phyloP scores from a whole-genome alignment of 2,329 filamentous ascomycete genomes.

The Calonectria montana region DNA sequence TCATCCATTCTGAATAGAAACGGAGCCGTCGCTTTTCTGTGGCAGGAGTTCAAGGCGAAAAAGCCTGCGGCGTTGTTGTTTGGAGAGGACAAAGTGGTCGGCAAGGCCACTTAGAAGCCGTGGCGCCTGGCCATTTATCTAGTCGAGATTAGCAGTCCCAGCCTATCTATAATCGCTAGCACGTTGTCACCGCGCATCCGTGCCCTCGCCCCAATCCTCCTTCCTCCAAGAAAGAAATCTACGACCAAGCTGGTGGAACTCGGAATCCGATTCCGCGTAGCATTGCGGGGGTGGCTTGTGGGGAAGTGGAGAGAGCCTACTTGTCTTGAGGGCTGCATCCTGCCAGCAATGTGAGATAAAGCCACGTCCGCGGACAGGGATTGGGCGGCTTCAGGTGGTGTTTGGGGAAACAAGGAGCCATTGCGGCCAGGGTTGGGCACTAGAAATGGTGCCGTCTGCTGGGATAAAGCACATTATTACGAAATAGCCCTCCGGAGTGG shows the following conservation, averaged over 20 bases:
- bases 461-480: neutral
- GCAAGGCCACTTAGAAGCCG: neutral
- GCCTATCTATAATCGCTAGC: slow-evolving; percentile 6
- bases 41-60: neutral
- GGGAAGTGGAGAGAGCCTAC: slow-evolving; percentile 13
- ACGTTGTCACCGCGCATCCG: slow-evolving; percentile 4
- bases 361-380: neutral
- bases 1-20: neutral
- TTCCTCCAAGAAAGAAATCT: neutral
- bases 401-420: neutral
- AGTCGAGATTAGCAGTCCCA: neutral
- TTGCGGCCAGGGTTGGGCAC: neutral
- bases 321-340: neutral
- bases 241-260: slow-evolving; percentile 13
- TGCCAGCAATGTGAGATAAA: slow-evolving; percentile 1
- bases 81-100: neutral
- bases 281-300: slow-evolving; percentile 21
- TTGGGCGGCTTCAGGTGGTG: neutral
- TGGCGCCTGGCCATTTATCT: neutral
- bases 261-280: slow-evolving; percentile 23
- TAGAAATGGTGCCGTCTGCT: neutral
- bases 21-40: neutral
- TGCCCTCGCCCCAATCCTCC: neutral
- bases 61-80: neutral
- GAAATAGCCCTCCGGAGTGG: neutral